Percentiles rank a stretch among this genome's conserved stretches.
phyloP scores from a whole-genome alignment of 148 eudicot species.

The Diospyros kaki region DNA sequence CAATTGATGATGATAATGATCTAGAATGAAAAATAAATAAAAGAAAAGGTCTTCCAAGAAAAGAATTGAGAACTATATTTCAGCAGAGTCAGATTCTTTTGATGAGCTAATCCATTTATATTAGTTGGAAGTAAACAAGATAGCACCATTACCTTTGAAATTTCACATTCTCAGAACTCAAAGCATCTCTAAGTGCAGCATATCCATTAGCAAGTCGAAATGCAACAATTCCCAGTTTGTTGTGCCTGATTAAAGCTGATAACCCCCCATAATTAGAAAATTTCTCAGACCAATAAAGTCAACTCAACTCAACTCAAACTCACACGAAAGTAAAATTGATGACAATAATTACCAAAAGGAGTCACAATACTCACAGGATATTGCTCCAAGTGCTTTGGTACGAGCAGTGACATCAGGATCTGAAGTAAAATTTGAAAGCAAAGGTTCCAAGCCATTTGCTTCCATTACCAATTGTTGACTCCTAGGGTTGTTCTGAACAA shows the following conservation, averaged over 20 bases:
- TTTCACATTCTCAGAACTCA: constrained; percentile 64
- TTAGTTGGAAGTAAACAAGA: not conserved
- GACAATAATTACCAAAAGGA: too few species aligned
- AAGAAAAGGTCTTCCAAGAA: not conserved
- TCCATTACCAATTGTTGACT: constrained; percentile 94
- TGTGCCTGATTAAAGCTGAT: constrained; percentile 84
- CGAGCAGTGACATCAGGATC: constrained; percentile 69
- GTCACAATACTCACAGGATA: constrained; percentile 63
- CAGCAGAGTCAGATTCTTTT: not conserved
- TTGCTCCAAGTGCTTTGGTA: constrained; percentile 86
- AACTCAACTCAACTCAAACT: too few species aligned
- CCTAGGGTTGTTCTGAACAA: constrained; percentile 90
- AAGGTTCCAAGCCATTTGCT: constrained; percentile 81
- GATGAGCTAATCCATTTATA: not conserved
- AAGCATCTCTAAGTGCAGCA: constrained; percentile 79
- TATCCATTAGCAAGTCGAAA: constrained; percentile 94
- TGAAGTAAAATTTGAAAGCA: constrained; percentile 64
- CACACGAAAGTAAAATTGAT: too few species aligned
- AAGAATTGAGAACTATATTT: not conserved
- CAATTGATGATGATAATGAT: too few species aligned
- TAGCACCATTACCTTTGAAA: constrained; percentile 62
- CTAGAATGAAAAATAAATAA: not conserved
- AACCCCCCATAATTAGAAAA: constrained; percentile 11
- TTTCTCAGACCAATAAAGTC: too few species aligned
- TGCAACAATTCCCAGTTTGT: constrained; percentile 82